Evolutionary conservation across 305 asterid species (phyloP), one percentile per base, ranked within the genome.

Genomic region (Stenogyne calaminthoides): DNA sequence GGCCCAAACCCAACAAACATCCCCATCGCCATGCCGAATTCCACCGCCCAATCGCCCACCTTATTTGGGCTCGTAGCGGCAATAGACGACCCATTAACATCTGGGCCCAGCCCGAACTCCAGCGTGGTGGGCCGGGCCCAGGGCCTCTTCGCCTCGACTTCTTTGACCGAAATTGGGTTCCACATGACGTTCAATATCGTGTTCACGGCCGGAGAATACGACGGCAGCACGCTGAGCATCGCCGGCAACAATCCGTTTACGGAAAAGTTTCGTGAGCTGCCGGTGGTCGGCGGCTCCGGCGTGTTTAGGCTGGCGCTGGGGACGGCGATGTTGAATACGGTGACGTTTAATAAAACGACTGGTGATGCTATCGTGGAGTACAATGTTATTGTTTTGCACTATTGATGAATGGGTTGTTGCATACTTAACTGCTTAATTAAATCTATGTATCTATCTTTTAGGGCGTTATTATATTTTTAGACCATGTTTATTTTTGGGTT

Each of bases 221-320:
- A 54, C 59, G 59, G 59, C 59, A 19, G 59, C 59, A 54, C 59
- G 29, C 59, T 54, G 6, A 54, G 3, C 59, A 54, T 54, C 29
- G 59, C 59, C 59, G 59, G 59, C 29, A 18, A 20, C 59, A 54
- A 54, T 9, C 59, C 59, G 14, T 54, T 54, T n/a, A 16, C 4
- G 59, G 19, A n/a, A 1, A 3, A 2, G 6, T 54, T 16, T 29
- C 59, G 59, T 0, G 59, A 54, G 29, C 1, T 54, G 59, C 59
- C 59, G 29, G 59, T 54, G 6, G 59, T 54, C 59, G 59, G 59
- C n/a, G 59, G 59, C 29, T 54, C 59, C 59, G 59, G 59, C 59
- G 59, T 54, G 3, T 54, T 54, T 9, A 54, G 59, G 59, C 59
- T 54, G 59, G 59, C 59, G 59, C 27, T 3, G 59, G 59, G 59